Evolutionary conservation across 306 rosid genomes (phyloP).

Genomic region (Cucurbita maxima): DNA sequence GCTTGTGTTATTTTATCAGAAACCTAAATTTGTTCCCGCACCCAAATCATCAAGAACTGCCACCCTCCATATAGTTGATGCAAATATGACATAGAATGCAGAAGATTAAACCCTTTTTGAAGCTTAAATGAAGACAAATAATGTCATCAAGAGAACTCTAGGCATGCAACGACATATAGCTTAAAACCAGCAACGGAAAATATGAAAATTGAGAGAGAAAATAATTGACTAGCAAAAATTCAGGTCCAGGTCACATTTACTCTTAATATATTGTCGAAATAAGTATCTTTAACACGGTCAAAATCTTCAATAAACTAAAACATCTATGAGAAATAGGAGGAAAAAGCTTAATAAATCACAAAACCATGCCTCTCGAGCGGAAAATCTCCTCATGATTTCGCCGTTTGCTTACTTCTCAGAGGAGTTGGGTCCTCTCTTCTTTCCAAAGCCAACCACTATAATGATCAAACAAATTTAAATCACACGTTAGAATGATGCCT

Average conservation of each 20-base stretch:
- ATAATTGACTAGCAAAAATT: neutral
- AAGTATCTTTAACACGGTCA: neutral
- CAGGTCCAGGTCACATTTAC: neutral
- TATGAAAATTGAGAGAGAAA: neutral
- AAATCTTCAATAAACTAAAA: neutral
- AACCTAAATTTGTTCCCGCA: neutral
- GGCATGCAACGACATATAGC: neutral
- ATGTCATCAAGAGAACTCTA: neutral
- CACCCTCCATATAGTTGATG: neutral
- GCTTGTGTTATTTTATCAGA: neutral
- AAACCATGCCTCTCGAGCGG: neutral
- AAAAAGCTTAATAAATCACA: neutral
- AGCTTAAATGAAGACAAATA: neutral
- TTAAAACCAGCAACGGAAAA: neutral
- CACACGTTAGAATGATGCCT: neutral
- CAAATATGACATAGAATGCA: neutral
- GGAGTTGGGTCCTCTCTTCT: constrained; percentile 18
- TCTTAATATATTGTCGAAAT: neutral
- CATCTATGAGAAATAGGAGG: constrained; percentile 1
- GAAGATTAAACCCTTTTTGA: neutral
- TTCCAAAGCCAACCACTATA: constrained; percentile 15
- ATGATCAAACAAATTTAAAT: neutral
- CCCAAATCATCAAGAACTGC: neutral
- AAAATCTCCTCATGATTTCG: neutral
- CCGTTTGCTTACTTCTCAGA: constrained; percentile 10